A percentile compares a stretch with the other conserved stretches of the same genome.
Conservation (phyloP, 257 asterid species). For the Osmanthus fragrans region DNA sequence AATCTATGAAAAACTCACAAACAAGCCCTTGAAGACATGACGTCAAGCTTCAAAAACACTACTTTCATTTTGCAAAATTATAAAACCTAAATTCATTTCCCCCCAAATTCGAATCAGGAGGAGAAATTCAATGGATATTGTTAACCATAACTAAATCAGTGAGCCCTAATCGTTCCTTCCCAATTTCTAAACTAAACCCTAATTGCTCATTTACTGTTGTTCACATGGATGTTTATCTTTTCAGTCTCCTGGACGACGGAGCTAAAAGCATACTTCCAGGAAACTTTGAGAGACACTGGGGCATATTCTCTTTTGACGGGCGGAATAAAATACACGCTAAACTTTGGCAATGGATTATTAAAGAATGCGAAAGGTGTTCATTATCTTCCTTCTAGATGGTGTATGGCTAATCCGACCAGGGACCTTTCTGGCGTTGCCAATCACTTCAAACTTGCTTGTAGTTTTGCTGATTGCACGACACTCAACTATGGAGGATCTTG, state of each 20-base stretch:
- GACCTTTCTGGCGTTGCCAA: slow-evolving; percentile 65
- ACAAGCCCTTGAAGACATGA: too few species aligned
- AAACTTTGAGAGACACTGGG: slow-evolving; percentile 94
- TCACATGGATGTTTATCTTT: slow-evolving; percentile 61
- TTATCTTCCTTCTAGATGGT: slow-evolving; percentile 90
- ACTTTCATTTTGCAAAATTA: too few species aligned
- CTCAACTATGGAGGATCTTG: slow-evolving; percentile 92
- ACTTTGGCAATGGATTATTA: slow-evolving; percentile 72
- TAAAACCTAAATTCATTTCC: too few species aligned
- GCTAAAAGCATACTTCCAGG: slow-evolving; percentile 84
- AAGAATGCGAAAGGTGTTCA: slow-evolving; percentile 66
- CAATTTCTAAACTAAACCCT: too few species aligned
- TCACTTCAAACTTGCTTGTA: slow-evolving; percentile 74
- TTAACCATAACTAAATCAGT: too few species aligned
- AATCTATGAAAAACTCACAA: too few species aligned
- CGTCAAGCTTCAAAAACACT: too few species aligned
- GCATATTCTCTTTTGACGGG: slow-evolving; percentile 87
- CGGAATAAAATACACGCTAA: slow-evolving; percentile 69
- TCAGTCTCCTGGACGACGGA: slow-evolving; percentile 84
- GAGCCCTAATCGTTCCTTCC: too few species aligned
- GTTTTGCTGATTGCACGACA: slow-evolving; percentile 83
- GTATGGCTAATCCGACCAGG: slow-evolving; percentile 71
- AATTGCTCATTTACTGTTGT: too few species aligned
- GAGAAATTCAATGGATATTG: too few species aligned
- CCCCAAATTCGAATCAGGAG: too few species aligned